Base-by-base conservation (phyloP, 305 asterid genomes). In the Lippia alba region DNA sequence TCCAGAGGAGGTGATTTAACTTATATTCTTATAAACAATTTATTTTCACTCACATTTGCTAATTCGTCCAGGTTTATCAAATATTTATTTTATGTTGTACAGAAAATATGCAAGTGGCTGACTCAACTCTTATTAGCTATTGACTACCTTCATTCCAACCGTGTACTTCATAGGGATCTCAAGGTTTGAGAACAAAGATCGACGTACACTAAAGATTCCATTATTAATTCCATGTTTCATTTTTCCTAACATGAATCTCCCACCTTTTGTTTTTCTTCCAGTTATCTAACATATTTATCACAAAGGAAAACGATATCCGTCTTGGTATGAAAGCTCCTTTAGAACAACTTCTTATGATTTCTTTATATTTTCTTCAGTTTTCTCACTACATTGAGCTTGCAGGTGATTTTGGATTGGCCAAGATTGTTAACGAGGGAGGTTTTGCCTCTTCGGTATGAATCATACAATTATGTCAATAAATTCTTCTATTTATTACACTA, bases 81-180 rank as follows among this genome's bases (percentile, higher is more conserved):
- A 24, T 48, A 24, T 36, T 76, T 74, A 19, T 64, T 73, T 20
- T 78, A 62, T 70, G 67, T 78, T 68, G 46, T 76, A 18, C 82
- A 93, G 98, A 93, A 83, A 89, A 66, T 93, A 61, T 93, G 98
- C 92, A 91, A 91, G 80, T 93, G 98, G 98, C 72, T 93, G 71
- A 91, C 97, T 67, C 98, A 93, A 71, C 65, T 93, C 61, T 74
- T 93, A 77, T 65, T 93, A 74, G 98, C 96, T 20, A 62, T 93
- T 66, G 87, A 93, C 80, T 86, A 91, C 73, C 88, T 91, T 78
- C 98, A 93, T 75, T 87, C 98, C 66, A 86, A 89, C 64, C 96
- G 98, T 5, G 96, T 93, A 68, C 87, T 89, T 70, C 98, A 93
- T 58, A 74, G 97, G 71, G 96, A 91, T 72, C 90, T 93, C 34